phyloP scores from a whole-genome alignment of 2,329 filamentous ascomycete species.

The Neofusicoccum sp. region DNA sequence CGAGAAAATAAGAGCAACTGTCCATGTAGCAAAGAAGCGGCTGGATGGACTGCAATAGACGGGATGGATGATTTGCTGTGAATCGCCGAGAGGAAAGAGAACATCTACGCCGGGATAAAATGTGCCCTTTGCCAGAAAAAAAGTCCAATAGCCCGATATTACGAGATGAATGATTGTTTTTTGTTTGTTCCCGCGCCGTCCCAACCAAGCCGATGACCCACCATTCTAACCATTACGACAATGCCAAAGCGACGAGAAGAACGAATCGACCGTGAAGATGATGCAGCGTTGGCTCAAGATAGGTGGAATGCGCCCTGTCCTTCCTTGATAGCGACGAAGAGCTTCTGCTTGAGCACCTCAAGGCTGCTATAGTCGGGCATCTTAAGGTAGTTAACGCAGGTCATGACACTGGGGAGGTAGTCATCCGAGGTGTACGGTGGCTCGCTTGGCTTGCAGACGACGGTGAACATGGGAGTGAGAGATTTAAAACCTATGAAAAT shows the following conservation, averaged over 20 bases:
- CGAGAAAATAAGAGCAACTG: background rate
- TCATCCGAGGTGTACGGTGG: slow-evolving; percentile 91
- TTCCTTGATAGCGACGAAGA: slow-evolving; percentile 85
- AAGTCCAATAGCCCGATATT: background rate
- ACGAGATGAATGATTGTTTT: slow-evolving; percentile 7
- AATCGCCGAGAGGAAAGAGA: slow-evolving; percentile 10
- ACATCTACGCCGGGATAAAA: slow-evolving; percentile 10
- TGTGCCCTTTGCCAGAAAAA: background rate
- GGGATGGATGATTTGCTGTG: slow-evolving; percentile 3
- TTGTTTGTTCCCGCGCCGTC: slow-evolving; percentile 1
- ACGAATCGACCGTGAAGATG: slow-evolving; percentile 1
- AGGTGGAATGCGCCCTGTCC: slow-evolving; percentile 97
- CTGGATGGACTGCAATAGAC: background rate
- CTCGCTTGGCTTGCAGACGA: slow-evolving; percentile 98
- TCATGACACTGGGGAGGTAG: slow-evolving; percentile 99
- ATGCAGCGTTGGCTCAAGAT: slow-evolving; percentile 55
- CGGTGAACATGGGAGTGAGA: slow-evolving; percentile 96
- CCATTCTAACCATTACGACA: slow-evolving; percentile 13
- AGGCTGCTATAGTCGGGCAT: slow-evolving; percentile 88
- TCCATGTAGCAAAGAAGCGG: background rate
- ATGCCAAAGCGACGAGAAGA: slow-evolving; percentile 6
- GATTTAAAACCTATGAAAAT: slow-evolving; percentile 77
- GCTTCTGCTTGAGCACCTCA: slow-evolving; percentile 71
- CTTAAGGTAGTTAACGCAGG: slow-evolving; percentile 98
- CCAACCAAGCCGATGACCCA: background rate